Percentiles rank a stretch among this genome's conserved stretches.
Evolutionary conservation across 148 eudicot genomes (phyloP).

Genomic region (Nyssa sinensis): DNA sequence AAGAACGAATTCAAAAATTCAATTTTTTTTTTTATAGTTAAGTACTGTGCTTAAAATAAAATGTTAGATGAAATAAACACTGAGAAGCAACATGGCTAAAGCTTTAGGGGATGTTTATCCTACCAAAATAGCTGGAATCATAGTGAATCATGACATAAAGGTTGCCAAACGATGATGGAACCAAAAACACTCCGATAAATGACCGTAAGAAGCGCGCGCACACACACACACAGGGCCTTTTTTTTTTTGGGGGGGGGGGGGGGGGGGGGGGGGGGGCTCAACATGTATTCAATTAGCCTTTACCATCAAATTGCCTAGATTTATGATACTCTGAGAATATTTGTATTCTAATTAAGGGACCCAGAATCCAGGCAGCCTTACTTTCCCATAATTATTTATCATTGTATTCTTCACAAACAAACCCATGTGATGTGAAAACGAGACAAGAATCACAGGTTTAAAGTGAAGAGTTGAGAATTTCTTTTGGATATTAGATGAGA

Average conservation of each 20-base stretch:
- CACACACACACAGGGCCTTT: too few relatives aligned
- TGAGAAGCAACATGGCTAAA: not conserved
- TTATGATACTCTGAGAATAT: not conserved
- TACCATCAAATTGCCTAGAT: not conserved
- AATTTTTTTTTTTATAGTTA: not conserved
- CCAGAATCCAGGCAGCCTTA: not conserved
- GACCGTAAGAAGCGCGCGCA: too few relatives aligned
- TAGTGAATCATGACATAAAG: not conserved
- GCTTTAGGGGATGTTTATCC: not conserved
- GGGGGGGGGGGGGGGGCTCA: not conserved
- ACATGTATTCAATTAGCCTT: not conserved
- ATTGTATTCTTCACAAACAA: not conserved
- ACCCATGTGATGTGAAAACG: not conserved
- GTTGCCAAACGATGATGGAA: not conserved
- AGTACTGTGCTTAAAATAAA: not conserved
- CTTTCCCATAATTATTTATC: not conserved
- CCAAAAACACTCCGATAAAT: not conserved
- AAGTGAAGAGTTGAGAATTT: not conserved
- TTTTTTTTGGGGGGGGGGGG: too few relatives aligned
- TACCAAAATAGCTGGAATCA: not conserved
- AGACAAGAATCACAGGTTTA: not conserved
- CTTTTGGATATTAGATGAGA: not conserved
- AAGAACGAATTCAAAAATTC: not conserved
- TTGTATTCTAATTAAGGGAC: not conserved
- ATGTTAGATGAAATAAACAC: not conserved